phyloP scores from a whole-genome alignment of 495 filamentous ascomycete species.

The Alectoria sarmentosa region DNA sequence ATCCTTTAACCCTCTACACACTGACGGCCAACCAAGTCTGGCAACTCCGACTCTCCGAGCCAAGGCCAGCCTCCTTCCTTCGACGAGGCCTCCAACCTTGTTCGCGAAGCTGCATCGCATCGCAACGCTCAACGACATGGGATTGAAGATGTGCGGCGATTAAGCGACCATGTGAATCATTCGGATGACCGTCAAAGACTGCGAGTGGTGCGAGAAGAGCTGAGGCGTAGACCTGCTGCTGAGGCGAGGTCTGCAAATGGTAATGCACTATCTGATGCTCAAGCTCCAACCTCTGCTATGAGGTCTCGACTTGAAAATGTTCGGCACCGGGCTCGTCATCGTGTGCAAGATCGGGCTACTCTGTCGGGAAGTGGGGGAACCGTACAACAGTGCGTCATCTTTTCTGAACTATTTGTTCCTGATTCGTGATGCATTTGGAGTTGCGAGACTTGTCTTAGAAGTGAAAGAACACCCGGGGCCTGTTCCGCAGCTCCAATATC shows the following conservation, averaged over 20 bases:
- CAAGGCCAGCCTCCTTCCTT: constrained; percentile 9
- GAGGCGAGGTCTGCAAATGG: constrained; percentile 4
- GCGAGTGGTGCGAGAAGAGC: constrained; percentile 15
- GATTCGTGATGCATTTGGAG: too few relatives aligned
- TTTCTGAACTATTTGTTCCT: too few relatives aligned
- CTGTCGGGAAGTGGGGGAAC: constrained; percentile 19
- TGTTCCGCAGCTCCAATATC: too few relatives aligned
- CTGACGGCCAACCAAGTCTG: constrained; percentile 41
- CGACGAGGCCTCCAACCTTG: constrained; percentile 3
- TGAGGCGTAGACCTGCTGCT: constrained; percentile 11
- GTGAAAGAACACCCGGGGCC: too few relatives aligned
- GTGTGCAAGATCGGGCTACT: constrained; percentile 22
- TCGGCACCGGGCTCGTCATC: constrained; percentile 8
- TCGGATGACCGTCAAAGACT: constrained; percentile 17
- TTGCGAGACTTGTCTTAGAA: too few relatives aligned
- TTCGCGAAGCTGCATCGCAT: constrained; percentile 14
- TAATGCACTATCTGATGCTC: background rate
- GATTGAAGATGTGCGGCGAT: constrained; percentile 10
- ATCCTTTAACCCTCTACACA: too few relatives aligned
- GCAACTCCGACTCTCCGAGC: constrained; percentile 45
- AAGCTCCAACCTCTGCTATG: constrained; percentile 24
- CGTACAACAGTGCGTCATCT: too few relatives aligned
- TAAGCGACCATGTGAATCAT: constrained; percentile 10
- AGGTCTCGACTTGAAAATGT: constrained; percentile 18
- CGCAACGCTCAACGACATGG: constrained; percentile 9